Evolutionary conservation across 495 filamentous ascomycete genomes (phyloP).

Genomic region (Sporormia fimetaria): DNA sequence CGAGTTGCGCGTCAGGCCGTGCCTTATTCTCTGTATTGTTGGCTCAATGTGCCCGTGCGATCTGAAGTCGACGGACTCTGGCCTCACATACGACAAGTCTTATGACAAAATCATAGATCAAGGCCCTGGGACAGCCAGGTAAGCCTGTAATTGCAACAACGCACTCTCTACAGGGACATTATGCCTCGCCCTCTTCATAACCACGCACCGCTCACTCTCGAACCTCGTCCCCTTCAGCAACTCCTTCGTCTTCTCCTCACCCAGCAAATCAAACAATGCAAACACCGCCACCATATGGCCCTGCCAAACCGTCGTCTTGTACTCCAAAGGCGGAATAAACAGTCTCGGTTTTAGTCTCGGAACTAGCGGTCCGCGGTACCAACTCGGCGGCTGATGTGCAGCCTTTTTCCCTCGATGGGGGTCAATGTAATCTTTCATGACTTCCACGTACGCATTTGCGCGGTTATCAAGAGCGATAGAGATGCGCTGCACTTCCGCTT

Average conservation of each 20-base stretch:
- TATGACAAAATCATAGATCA: too few relatives aligned
- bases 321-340: constrained; percentile 17
- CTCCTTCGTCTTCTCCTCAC: constrained; percentile 29
- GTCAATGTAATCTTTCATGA: not conserved
- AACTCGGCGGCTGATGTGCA: constrained; percentile 5
- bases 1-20: too few relatives aligned
- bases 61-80: too few relatives aligned
- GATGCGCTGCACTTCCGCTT: constrained; percentile 1
- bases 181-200: constrained; percentile 28
- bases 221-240: constrained; percentile 30
- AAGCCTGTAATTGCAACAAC: constrained; percentile 61
- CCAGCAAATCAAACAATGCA: constrained; percentile 21
- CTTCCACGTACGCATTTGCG: not conserved
- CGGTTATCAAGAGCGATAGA: constrained; percentile 1
- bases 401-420: constrained; percentile 1
- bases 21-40: too few relatives aligned
- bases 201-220: constrained; percentile 32
- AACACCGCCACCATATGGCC: constrained; percentile 21
- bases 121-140: constrained; percentile 30
- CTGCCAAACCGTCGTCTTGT: constrained; percentile 11
- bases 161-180: constrained; percentile 43
- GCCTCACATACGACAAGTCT: too few relatives aligned
- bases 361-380: constrained; percentile 9
- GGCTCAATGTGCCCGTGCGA: too few relatives aligned
- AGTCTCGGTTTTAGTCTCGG: constrained; percentile 13